Evolutionary conservation across 2,329 filamentous ascomycete species (phyloP).

Genomic region (Onygenales sp.): DNA sequence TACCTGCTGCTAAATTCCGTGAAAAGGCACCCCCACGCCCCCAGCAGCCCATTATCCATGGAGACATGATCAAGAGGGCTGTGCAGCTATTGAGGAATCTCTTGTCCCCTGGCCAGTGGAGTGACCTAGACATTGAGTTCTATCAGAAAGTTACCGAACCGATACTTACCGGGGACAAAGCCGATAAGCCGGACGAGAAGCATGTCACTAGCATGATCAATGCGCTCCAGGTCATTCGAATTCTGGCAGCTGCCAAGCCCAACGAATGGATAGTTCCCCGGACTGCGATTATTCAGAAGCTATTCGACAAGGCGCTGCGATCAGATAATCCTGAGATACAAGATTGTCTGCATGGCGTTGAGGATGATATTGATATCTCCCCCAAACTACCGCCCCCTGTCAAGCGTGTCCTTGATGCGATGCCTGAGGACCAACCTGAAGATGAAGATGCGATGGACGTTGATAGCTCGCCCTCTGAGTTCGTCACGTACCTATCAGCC

Average conservation of each 20-base stretch:
- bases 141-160: slow-evolving; percentile 85
- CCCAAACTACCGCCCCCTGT: slow-evolving; percentile 66
- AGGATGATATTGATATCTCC: slow-evolving; percentile 59
- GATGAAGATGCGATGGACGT: slow-evolving; percentile 76
- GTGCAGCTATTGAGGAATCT: slow-evolving; percentile 74
- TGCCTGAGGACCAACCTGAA: slow-evolving; percentile 70
- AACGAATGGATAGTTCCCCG: slow-evolving; percentile 85
- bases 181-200: slow-evolving; percentile 72
- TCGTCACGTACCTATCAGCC: slow-evolving; percentile 74
- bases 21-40: slow-evolving; percentile 41
- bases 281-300: slow-evolving; percentile 68
- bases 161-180: slow-evolving; percentile 73
- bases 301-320: slow-evolving; percentile 80
- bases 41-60: slow-evolving; percentile 46
- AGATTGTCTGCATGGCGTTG: slow-evolving; percentile 72
- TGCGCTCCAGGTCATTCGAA: slow-evolving; percentile 80
- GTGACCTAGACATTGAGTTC: slow-evolving; percentile 80
- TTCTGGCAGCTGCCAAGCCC: slow-evolving; percentile 77
- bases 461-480: slow-evolving; percentile 69
- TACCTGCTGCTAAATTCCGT: slow-evolving; percentile 59
- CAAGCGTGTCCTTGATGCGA: slow-evolving; percentile 74
- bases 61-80: slow-evolving; percentile 78
- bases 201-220: slow-evolving; percentile 86
- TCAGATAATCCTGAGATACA: slow-evolving; percentile 88
- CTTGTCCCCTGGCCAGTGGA: slow-evolving; percentile 81